Conservation (phyloP, 1,284 basidiomycete genomes). For the Coriolopsis trogii region DNA sequence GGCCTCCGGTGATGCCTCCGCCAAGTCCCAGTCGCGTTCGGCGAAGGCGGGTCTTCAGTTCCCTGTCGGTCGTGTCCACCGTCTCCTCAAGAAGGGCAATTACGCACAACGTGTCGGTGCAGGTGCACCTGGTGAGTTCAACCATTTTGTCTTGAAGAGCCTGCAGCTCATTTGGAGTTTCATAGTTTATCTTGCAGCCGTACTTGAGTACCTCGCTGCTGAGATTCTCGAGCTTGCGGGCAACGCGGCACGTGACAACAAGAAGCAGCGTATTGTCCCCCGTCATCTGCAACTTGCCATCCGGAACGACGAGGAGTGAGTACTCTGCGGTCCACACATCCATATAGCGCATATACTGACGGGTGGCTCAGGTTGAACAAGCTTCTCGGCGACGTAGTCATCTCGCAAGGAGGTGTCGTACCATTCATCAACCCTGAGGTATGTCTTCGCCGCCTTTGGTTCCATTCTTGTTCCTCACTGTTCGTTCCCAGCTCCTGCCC, state of each 20-base stretch:
- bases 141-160: neutral
- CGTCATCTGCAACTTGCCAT: conserved; percentile 89
- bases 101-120: conserved; percentile 83
- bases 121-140: conserved; percentile 77
- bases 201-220: conserved; percentile 83
- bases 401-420: conserved; percentile 88
- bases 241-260: conserved; percentile 81
- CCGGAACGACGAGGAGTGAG: conserved; percentile 81
- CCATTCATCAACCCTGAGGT: conserved; percentile 57
- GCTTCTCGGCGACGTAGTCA: conserved; percentile 80
- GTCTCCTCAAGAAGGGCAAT: conserved; percentile 88
- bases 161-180: neutral
- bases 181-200: conserved; percentile 83
- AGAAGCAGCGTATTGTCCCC: conserved; percentile 88
- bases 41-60: conserved; percentile 85
- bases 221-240: conserved; percentile 90
- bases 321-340: conserved; percentile 11
- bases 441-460: neutral
- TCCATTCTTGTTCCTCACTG: neutral
- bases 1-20: conserved; percentile 48
- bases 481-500: conserved; percentile 56
- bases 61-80: conserved; percentile 92
- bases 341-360: too few species aligned
- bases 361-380: conserved; percentile 56
- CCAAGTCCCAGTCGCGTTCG: conserved; percentile 73